phyloP scores from a whole-genome alignment of 768 basidiomycete species.

The Heimioporus sp. region DNA sequence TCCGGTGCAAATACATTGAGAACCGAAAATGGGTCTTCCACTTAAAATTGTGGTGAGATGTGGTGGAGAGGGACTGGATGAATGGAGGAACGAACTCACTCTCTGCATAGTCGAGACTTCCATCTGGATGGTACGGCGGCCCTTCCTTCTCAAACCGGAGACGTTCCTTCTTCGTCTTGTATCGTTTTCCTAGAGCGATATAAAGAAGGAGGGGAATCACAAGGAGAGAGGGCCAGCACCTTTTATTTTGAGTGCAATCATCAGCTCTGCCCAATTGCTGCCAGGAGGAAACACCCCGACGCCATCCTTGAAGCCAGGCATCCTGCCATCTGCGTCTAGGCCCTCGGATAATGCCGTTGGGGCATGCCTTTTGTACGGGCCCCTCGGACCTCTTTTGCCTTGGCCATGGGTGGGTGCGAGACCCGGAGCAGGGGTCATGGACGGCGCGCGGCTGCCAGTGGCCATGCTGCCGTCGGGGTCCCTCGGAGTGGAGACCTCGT shows the following conservation, averaged over 20 bases:
- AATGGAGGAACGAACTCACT: conserved; percentile 40
- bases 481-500: conserved; percentile 41
- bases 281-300: conserved; percentile 69
- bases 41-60: conserved; percentile 32
- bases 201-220: neutral
- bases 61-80: neutral
- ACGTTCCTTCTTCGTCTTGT: conserved; percentile 79
- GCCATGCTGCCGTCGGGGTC: conserved; percentile 43
- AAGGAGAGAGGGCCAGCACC: conserved; percentile 36
- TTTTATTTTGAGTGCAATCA: conserved; percentile 74
- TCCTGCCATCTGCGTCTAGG: conserved; percentile 66
- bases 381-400: conserved; percentile 46
- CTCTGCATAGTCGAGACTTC: conserved; percentile 74
- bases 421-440: conserved; percentile 36
- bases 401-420: conserved; percentile 1
- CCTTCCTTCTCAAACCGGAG: conserved; percentile 75
- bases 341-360: conserved; percentile 41
- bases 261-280: conserved; percentile 68
- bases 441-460: conserved; percentile 47
- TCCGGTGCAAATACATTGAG: conserved; percentile 65
- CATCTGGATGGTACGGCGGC: conserved; percentile 66
- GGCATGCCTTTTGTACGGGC: conserved; percentile 52
- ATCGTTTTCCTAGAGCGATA: conserved; percentile 56
- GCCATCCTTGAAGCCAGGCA: conserved; percentile 78
- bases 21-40: conserved; percentile 77